Evolutionary conservation across 148 eudicot genomes (phyloP), one percentile per base, ranked within the genome.

Genomic region (Persicaria maculosa): DNA sequence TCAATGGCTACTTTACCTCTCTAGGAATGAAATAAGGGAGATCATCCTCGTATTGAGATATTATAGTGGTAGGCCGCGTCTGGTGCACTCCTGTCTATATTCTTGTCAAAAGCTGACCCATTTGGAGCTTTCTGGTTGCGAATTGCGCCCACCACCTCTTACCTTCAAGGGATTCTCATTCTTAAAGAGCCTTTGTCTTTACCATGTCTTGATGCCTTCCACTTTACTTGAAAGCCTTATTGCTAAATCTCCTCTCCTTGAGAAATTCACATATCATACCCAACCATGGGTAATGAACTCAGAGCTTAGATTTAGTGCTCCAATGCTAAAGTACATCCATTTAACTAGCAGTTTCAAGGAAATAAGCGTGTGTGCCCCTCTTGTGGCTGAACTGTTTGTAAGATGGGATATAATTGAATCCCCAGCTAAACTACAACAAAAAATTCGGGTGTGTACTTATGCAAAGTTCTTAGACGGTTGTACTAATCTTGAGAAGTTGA

Each of bases 1-100:
- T 80, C 92, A 88, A 65, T 90, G 96, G 92, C 70, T 90, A 40
- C 90, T 90, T 77, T 86, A 86, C 72, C 84, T 90, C 46, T 88
- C 90, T 2, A 81, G 96, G 65, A 85, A 80, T 52, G 84, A 78
- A 80, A 80, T 90, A 19, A 85, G 4, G 20, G 61, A 55, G 8
- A 1, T 55, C n/a, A 0, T 16, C 61, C 61, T 16, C n/a, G 25
- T 0, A 16, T 0, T 17, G 5, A 0, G 9, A 16, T 5, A 1
- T 4, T 4, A 0, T 9, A 6, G 8, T 19, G 20, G 20, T 17
- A 10, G 1, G 7, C 9, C 3, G 31, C n/a, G 17, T 20, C 25
- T 3, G 25, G 22, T 57, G 25, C 62, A 57, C 25, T 57, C 62
- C 6, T 17, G 25, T 19, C 1, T 90, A n/a, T 90, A 84, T 59